These are phyloP conservation scores for Neurospora africana DNA, from an alignment of 495 filamentous ascomycete genomes.

Conservation along the genomic window DNA sequence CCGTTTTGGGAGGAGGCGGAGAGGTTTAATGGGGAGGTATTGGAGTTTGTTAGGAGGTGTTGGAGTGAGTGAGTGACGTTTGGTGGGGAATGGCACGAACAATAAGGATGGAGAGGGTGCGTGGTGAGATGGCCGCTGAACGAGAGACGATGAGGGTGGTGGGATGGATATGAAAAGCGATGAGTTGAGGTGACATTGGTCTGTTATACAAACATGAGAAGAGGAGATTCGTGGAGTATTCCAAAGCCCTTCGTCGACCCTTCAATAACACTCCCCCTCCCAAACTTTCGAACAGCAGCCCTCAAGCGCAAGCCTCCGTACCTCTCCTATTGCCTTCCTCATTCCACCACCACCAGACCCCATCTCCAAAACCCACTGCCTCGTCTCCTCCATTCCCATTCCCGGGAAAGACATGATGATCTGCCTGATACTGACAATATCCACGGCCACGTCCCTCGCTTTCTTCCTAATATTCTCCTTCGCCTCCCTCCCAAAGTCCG, in stretches of 20 bases:
- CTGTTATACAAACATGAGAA: neutral
- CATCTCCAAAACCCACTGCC: neutral
- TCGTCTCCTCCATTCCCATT: neutral
- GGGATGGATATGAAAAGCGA: neutral
- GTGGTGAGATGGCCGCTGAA: neutral
- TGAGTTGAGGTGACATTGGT: neutral
- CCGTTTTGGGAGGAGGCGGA: slow-evolving; percentile 37
- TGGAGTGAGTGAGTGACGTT: neutral
- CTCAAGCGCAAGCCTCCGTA: neutral
- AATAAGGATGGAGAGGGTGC: neutral
- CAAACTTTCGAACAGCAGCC: neutral
- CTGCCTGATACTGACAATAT: slow-evolving; percentile 1
- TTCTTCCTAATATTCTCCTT: neutral
- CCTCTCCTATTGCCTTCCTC: neutral
- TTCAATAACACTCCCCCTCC: neutral
- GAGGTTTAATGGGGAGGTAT: slow-evolving; percentile 27
- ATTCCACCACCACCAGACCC: neutral
- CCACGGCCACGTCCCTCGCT: neutral
- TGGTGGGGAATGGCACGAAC: neutral
- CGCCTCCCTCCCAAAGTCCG: slow-evolving; percentile 1
- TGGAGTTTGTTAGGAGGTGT: slow-evolving; percentile 17
- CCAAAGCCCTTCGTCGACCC: neutral
- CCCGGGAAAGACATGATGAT: neutral
- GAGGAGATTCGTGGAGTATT: neutral
- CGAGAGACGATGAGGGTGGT: neutral